Evolutionary conservation across 345 rosid genomes (phyloP).

Genomic region (Combretum micranthum): DNA sequence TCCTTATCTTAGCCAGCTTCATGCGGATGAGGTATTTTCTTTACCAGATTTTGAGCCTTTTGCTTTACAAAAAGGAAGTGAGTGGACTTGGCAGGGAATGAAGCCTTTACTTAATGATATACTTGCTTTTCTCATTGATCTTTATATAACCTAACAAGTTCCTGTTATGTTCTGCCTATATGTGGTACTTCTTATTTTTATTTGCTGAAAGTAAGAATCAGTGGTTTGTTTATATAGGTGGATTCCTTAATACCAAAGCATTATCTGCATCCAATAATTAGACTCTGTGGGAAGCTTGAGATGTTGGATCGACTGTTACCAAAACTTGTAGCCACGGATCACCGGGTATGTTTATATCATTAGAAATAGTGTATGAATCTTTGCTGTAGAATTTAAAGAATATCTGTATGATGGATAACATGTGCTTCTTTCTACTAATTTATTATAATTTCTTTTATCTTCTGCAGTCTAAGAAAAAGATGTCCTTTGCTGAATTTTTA

Average conservation of each 20-base stretch:
- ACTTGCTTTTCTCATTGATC: too few relatives aligned
- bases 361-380: too few relatives aligned
- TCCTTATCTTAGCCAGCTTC: slow-evolving; percentile 95
- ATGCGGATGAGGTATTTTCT: slow-evolving; percentile 66
- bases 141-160: too few relatives aligned
- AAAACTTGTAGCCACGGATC: slow-evolving; percentile 85
- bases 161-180: not conserved
- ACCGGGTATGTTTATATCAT: slow-evolving; percentile 51
- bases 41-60: not conserved
- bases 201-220: slow-evolving; percentile 3
- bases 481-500: too few relatives aligned
- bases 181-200: slow-evolving; percentile 6
- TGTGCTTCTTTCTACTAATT: not conserved
- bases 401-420: not conserved
- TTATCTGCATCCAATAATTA: slow-evolving; percentile 70
- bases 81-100: too few relatives aligned
- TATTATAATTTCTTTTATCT: too few relatives aligned
- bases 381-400: not conserved
- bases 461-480: too few relatives aligned
- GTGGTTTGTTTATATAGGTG: slow-evolving; percentile 40
- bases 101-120: too few relatives aligned
- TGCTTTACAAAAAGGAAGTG: too few relatives aligned
- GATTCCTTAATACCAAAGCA: slow-evolving; percentile 65
- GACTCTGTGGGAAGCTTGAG: slow-evolving; percentile 96
- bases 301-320: slow-evolving; percentile 89